Conservation (phyloP, 2,329 filamentous ascomycete species). For the Aureobasidium sp. region DNA sequence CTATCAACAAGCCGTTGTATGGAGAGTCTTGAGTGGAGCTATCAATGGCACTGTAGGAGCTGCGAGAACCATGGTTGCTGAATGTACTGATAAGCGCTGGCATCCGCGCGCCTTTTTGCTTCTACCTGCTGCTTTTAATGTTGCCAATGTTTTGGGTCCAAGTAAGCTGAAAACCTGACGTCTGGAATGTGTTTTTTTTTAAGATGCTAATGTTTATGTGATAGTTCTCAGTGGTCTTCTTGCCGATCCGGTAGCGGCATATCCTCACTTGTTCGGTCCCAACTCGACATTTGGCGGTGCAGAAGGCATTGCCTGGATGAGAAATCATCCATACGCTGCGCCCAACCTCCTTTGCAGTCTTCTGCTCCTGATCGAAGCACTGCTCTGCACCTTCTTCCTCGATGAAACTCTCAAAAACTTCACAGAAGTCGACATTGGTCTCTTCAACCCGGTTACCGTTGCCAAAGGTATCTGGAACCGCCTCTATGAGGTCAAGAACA, state of each 20-base stretch:
- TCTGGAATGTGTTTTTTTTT: not conserved
- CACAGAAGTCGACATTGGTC: constrained; percentile 1
- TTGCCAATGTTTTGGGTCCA: constrained; percentile 32
- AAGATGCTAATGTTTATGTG: not conserved
- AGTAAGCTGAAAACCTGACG: constrained; percentile 13
- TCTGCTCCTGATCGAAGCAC: constrained; percentile 45
- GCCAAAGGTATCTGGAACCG: constrained; percentile 16
- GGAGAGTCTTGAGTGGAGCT: constrained; percentile 31
- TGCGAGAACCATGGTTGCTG: constrained; percentile 34
- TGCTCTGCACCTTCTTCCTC: constrained; percentile 49
- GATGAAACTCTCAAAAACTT: constrained; percentile 42
- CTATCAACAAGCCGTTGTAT: constrained; percentile 32
- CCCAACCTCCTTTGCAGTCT: constrained; percentile 54
- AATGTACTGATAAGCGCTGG: constrained; percentile 31
- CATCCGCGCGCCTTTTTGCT: constrained; percentile 33
- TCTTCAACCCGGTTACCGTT: constrained; percentile 19
- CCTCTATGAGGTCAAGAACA: constrained; percentile 18
- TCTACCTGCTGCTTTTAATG: constrained; percentile 32
- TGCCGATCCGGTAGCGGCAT: constrained; percentile 49
- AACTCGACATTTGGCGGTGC: constrained; percentile 45
- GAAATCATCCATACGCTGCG: constrained; percentile 52
- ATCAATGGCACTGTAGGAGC: constrained; percentile 34
- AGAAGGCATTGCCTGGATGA: constrained; percentile 51
- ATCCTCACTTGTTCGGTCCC: constrained; percentile 50
- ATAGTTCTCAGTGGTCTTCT: constrained; percentile 54